Evolutionary conservation across 805 yeast species (phyloP), one percentile per base, ranked within the genome.

Genomic region (Wickerhamiella siamensis): DNA sequence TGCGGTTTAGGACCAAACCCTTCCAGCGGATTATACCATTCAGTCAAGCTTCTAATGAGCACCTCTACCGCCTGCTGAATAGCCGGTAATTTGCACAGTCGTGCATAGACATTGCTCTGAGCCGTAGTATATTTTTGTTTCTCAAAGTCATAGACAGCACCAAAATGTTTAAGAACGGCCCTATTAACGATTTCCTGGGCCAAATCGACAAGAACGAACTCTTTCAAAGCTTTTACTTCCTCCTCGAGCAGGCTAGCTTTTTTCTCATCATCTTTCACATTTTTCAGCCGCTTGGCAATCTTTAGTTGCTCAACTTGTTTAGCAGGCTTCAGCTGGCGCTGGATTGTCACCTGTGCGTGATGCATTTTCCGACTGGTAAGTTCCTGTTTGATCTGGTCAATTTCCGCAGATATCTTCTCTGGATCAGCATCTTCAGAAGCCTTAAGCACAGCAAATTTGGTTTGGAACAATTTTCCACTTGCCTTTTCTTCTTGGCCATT

Each of bases 31-130:
- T 37, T 39, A 33, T 37, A 51, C 24, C 39, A 43, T 31, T 38
- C 45, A 9, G 34, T 29, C 1, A 45, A 20, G 5, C 38, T 10
- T 26, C 39, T 43, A 3, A 34, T 20, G 3, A 50, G 43, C n/a
- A 39, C 38, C 3, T 36, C 18, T 1, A 49, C 10, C 1, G 51
- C 50, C 10, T 38, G 43, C 14, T 37, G 40, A 12, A 54, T 45
- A 1, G 47, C 39, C 10, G 42, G 59, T 1, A 51, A 62, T 5
- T 56, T 67, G 31, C 69, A 51, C 41, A 62, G 40, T n/a, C 60
- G 56, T 39, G 65, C 68, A 45, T 59, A 65, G 32, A 63, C 58
- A 31, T 59, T 51, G 21, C 50, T 48, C 14, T 50, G 54, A 6
- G 56, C 60, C 9, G 54, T 53, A 20, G 42, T 33, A 19, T 50